phyloP scores from a whole-genome alignment of 768 basidiomycete genomes.

The Collybia sordida region DNA sequence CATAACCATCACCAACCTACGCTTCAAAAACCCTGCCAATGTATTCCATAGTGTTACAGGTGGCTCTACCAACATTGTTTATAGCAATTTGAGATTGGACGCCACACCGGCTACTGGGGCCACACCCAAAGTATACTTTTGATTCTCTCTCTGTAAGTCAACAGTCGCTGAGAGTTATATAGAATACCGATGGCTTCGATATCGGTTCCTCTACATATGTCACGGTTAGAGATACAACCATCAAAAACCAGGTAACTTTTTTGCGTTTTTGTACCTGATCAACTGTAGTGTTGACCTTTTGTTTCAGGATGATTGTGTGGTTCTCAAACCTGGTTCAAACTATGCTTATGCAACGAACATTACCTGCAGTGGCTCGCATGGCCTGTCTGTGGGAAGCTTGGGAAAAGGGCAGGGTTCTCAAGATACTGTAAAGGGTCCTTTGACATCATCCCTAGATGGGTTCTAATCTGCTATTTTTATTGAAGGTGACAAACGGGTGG shows the following conservation, averaged over 20 bases:
- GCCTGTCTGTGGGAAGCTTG: conserved; percentile 27
- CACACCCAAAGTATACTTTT: conserved; percentile 15
- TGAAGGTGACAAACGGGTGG: conserved; percentile 24
- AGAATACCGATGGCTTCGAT: conserved; percentile 31
- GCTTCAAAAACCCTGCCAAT: conserved; percentile 27
- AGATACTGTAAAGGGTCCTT: conserved; percentile 11
- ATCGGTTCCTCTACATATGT: conserved; percentile 24
- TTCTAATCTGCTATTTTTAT: not conserved
- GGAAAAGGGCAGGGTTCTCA: conserved; percentile 12
- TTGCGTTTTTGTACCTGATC: not conserved
- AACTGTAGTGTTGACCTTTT: not conserved
- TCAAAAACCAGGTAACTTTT: conserved; percentile 20
- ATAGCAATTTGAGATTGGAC: conserved; percentile 20
- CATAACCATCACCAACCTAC: conserved; percentile 26
- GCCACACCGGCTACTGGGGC: conserved; percentile 22
- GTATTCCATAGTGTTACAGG: conserved; percentile 30
- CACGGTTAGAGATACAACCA: conserved; percentile 24
- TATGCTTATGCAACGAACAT: conserved; percentile 25
- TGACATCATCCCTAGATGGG: not conserved
- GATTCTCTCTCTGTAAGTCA: too few species aligned
- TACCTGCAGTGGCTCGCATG: conserved; percentile 29
- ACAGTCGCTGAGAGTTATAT: too few species aligned
- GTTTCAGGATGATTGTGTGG: conserved; percentile 29
- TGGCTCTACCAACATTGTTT: conserved; percentile 23
- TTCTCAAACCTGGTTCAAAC: conserved; percentile 27